Base-by-base conservation (phyloP, 192 early-diverging fungal species). In the Geranomyces variabilis region DNA sequence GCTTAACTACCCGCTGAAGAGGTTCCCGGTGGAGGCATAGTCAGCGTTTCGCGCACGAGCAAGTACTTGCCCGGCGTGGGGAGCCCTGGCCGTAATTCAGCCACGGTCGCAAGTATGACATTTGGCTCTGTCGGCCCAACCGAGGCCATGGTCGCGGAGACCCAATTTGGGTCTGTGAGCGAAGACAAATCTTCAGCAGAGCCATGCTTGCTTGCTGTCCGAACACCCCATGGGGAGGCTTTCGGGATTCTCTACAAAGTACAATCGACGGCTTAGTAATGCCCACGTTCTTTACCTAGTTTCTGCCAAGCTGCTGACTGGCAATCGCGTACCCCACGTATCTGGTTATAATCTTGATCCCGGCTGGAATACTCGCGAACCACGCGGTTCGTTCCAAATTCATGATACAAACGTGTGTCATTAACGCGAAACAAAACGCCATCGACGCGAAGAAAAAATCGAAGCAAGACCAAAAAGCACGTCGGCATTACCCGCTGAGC, bases 401-500 rank as follows among this genome's bases (percentile, higher is more conserved):
- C 87, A 79, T 97, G 94, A 79, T 94, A 95, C 14, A 95, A 34
- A 21, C 97, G 81, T 0, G 95, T 94, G 63, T 99, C 97, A 65
- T 89, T 89, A n/a, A 94, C 83, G 21, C 94, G 83, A 72, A 96
- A 95, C 47, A 96, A 75, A 8, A 99, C 97, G 63, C 92, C 88
- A 78, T 99, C 97, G 24, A 99, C 94, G 22, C 97, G 87, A 44
- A 99, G 70, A 69, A 97, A 96, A 76, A 91, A 94, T 12, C 97
- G 87, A 63, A 87, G 82, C 13, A 99, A 81, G 9, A 97, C 78
- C 34, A 98, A 85, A 77, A 97, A 96, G 45, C 94, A 92, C 1
- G 87, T 85, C 4, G 92, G 90, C 97, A 99, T 99, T 8, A 98
- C 96, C 19, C 97, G 84, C 89, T 94, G 58, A 41, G 36, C 36